Evolutionary conservation across 768 basidiomycete genomes (phyloP).

Genomic region (Crucibulum laeve): DNA sequence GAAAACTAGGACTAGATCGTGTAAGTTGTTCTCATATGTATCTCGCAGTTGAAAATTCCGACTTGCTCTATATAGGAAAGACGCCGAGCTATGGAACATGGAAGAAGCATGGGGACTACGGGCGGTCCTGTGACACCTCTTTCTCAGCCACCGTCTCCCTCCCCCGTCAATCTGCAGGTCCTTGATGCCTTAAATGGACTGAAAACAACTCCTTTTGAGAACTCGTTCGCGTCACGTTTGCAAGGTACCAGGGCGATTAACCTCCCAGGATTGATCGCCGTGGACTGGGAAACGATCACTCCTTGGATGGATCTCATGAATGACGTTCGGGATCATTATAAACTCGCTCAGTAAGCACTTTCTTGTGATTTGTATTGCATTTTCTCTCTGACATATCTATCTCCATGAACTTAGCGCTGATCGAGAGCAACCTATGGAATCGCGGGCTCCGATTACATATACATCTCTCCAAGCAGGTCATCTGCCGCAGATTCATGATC

Average conservation of each 20-base stretch:
- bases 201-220: constrained; percentile 57
- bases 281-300: constrained; percentile 69
- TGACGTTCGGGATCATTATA: constrained; percentile 65
- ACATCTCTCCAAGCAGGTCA: constrained; percentile 54
- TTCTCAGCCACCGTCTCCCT: constrained; percentile 17
- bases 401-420: constrained; percentile 41
- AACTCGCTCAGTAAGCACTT: constrained; percentile 51
- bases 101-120: constrained; percentile 14
- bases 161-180: constrained; percentile 25
- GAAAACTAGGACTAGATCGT: constrained; percentile 43
- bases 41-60: background rate
- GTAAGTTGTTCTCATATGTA: constrained; percentile 18
- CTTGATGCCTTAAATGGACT: constrained; percentile 54
- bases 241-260: constrained; percentile 33
- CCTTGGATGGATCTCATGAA: constrained; percentile 76
- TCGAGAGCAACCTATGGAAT: constrained; percentile 37
- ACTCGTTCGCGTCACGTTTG: constrained; percentile 65
- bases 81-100: constrained; percentile 15
- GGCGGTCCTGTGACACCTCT: constrained; percentile 29
- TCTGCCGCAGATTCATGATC: constrained; percentile 66
- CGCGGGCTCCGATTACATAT: constrained; percentile 56
- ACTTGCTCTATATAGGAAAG: constrained; percentile 22
- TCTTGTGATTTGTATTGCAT: constrained; percentile 2
- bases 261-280: constrained; percentile 40
- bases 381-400: background rate